A percentile compares a stretch with the other conserved stretches of the same genome.
Evolutionary conservation across 2,329 filamentous ascomycete genomes (phyloP).

Genomic region (Neofusicoccum umdonicola): DNA sequence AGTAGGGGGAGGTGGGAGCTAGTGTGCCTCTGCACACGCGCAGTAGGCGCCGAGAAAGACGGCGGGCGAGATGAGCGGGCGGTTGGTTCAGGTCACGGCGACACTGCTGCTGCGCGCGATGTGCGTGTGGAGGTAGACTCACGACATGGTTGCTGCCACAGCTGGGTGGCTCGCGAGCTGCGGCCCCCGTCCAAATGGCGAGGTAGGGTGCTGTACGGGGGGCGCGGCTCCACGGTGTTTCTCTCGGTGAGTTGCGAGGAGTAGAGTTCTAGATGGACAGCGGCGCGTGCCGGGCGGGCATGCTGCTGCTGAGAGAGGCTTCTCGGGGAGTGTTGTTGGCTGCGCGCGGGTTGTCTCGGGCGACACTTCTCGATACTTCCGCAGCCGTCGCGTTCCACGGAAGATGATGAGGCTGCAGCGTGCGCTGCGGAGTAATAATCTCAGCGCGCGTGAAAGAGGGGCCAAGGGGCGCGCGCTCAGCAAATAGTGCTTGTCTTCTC

Average conservation of each 20-base stretch:
- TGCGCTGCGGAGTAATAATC: constrained; percentile 13
- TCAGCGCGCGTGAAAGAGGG: constrained; percentile 7
- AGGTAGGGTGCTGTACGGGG: background rate
- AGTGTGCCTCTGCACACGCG: background rate
- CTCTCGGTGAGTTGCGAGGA: constrained; percentile 1
- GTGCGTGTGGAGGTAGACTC: constrained; percentile 5
- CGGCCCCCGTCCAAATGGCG: constrained; percentile 6
- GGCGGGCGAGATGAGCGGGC: background rate
- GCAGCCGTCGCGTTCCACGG: constrained; percentile 12
- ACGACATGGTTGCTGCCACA: constrained; percentile 16
- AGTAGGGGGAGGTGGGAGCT: background rate
- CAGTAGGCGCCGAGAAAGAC: background rate
- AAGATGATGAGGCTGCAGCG: constrained; percentile 14
- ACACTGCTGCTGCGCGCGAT: background rate
- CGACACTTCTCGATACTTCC: constrained; percentile 12
- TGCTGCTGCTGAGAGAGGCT: background rate
- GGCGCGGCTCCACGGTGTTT: constrained; percentile 7
- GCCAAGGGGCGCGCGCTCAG: constrained; percentile 2
- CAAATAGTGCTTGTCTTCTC: constrained; percentile 1
- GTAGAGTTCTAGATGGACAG: constrained; percentile 8
- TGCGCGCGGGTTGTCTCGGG: constrained; percentile 2
- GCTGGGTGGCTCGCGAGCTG: background rate
- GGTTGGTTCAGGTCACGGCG: constrained; percentile 2
- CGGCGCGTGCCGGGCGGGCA: constrained; percentile 2
- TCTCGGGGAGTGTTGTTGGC: background rate